Evolutionary conservation across 129 eudicot species (phyloP).

Genomic region (Flaveria sonorensis): DNA sequence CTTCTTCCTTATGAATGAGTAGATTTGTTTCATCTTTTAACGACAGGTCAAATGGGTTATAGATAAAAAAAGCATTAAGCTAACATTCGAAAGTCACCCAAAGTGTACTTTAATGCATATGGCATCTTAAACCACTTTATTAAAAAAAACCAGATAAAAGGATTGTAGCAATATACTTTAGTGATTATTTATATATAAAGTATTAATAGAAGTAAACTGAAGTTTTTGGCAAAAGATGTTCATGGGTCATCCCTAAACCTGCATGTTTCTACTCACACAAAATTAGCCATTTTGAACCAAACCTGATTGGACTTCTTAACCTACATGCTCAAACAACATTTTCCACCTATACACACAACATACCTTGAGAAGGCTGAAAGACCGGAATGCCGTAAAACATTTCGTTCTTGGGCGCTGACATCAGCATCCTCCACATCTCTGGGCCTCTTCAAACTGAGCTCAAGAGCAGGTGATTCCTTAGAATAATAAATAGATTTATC

Average conservation of each 20-base stretch:
- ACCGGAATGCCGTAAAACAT: conserved; percentile 56
- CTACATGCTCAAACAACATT: neutral
- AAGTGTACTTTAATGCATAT: neutral
- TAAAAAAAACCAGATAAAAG: neutral
- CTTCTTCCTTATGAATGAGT: neutral
- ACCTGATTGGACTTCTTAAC: neutral
- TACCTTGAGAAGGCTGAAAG: conserved; percentile 77
- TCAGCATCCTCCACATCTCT: conserved; percentile 48
- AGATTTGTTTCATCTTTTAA: neutral
- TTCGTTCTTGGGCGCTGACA: conserved; percentile 44
- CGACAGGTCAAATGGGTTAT: neutral
- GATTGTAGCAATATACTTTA: neutral
- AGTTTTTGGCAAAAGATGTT: neutral
- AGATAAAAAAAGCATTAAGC: neutral
- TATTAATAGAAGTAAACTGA: neutral
- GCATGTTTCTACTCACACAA: neutral
- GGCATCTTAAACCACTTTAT: neutral
- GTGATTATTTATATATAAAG: neutral
- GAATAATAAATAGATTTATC: conserved; percentile 37
- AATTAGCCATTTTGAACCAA: neutral
- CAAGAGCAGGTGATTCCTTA: conserved; percentile 53
- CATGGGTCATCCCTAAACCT: neutral
- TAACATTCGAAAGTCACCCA: neutral
- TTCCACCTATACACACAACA: conserved; percentile 15
- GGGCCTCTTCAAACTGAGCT: conserved; percentile 56